A percentile compares a stretch with the other conserved stretches of the same genome.
Evolutionary conservation across 148 eudicot genomes (phyloP).

Genomic region (Fagopyrum esculentum): DNA sequence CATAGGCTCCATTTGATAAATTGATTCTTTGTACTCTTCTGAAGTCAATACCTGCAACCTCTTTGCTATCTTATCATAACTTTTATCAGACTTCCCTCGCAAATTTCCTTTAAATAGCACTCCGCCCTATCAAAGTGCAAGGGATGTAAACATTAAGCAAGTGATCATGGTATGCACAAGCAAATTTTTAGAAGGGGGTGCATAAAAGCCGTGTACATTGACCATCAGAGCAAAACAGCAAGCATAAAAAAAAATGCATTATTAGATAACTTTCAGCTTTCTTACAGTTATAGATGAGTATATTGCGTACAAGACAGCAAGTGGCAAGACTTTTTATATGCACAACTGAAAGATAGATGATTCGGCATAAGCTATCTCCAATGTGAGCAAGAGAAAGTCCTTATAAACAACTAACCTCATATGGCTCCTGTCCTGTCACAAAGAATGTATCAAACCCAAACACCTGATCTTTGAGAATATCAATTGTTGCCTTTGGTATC

Average conservation of each 20-base stretch:
- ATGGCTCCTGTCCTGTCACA: constrained; percentile 92
- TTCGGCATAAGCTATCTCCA: not conserved
- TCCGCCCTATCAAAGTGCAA: constrained; percentile 53
- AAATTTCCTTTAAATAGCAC: constrained; percentile 89
- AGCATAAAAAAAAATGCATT: not conserved
- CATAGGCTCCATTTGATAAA: not conserved
- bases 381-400: not conserved
- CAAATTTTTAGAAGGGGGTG: not conserved
- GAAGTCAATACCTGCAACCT: constrained; percentile 63
- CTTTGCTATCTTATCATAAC: constrained; percentile 75
- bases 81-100: constrained; percentile 70
- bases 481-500: constrained; percentile 85
- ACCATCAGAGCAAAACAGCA: not conserved
- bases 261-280: not conserved
- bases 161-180: not conserved
- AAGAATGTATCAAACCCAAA: constrained; percentile 97
- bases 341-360: not conserved
- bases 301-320: not conserved
- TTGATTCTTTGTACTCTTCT: not conserved
- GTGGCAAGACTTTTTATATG: not conserved
- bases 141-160: not conserved
- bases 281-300: not conserved
- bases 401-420: constrained; percentile 55
- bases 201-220: not conserved
- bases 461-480: constrained; percentile 78